A percentile compares a stretch with the other conserved stretches of the same genome.
Evolutionary conservation across 176 grass and related monocot genomes (phyloP).

Genomic region (Melocanna baccifera): DNA sequence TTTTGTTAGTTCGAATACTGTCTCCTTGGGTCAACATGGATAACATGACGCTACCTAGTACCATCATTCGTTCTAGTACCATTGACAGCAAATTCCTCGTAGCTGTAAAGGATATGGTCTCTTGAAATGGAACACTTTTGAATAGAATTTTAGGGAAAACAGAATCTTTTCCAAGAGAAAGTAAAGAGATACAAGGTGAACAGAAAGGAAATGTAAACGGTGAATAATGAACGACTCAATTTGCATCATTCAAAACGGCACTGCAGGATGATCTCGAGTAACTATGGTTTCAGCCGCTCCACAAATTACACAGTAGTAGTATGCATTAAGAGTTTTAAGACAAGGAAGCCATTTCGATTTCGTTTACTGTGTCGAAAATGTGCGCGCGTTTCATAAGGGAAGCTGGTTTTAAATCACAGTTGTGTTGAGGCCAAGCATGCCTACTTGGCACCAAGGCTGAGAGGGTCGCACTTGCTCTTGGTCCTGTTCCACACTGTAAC

Average conservation of each 20-base stretch:
- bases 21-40: constrained; percentile 1
- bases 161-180: not conserved
- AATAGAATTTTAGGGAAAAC: constrained; percentile 10
- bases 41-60: not conserved
- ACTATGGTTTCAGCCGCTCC: not conserved
- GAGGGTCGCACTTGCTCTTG: constrained; percentile 80
- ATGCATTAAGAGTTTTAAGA: not conserved
- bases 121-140: not conserved
- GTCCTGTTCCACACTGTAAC: constrained; percentile 90
- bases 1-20: not conserved
- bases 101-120: not conserved
- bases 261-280: not conserved
- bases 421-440: not conserved
- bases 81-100: not conserved
- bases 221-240: not conserved
- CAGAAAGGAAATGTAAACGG: not conserved
- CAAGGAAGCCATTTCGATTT: not conserved
- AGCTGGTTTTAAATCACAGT: not conserved
- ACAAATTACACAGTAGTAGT: not conserved
- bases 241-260: not conserved
- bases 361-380: not conserved
- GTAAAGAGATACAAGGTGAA: not conserved
- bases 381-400: not conserved
- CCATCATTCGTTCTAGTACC: not conserved
- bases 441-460: constrained; percentile 75